Evolutionary conservation across 1,284 basidiomycete species (phyloP).

Genomic region (Sporisorium sorghi): DNA sequence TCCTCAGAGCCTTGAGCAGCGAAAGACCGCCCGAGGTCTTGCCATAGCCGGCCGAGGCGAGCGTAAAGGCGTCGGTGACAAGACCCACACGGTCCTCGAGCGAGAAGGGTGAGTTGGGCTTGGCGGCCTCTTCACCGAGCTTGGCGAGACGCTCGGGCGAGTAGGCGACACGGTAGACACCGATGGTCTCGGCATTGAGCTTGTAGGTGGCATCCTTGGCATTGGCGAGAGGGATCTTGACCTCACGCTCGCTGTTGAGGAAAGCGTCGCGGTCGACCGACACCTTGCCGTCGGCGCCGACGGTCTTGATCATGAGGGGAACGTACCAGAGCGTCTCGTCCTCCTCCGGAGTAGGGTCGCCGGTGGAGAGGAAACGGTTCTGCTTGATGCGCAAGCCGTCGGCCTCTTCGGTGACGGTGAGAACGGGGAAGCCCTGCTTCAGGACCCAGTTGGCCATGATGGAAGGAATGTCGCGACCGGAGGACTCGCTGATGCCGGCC

Average conservation of each 20-base stretch:
- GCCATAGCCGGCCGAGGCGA: slow-evolving; percentile 83
- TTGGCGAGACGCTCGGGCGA: slow-evolving; percentile 81
- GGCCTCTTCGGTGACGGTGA: slow-evolving; percentile 82
- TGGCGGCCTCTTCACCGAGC: slow-evolving; percentile 83
- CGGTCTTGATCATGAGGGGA: slow-evolving; percentile 81
- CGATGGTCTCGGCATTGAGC: slow-evolving; percentile 87
- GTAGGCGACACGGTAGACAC: slow-evolving; percentile 92
- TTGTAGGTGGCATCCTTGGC: slow-evolving; percentile 78
- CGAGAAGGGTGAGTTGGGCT: slow-evolving; percentile 77
- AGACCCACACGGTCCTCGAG: slow-evolving; percentile 88
- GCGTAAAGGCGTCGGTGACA: slow-evolving; percentile 81
- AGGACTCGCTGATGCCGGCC: slow-evolving; percentile 84
- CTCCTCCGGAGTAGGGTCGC: slow-evolving; percentile 77
- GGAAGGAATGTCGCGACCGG: slow-evolving; percentile 80
- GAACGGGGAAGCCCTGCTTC: slow-evolving; percentile 80
- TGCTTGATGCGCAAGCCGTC: slow-evolving; percentile 76
- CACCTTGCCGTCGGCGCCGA: slow-evolving; percentile 75
- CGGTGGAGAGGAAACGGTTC: slow-evolving; percentile 91
- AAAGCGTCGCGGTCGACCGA: slow-evolving; percentile 77
- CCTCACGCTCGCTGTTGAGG: slow-evolving; percentile 78
- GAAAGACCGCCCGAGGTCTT: slow-evolving; percentile 82
- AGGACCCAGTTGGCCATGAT: slow-evolving; percentile 94
- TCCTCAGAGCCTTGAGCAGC: slow-evolving; percentile 77
- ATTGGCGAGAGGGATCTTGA: slow-evolving; percentile 75
- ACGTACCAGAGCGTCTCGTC: slow-evolving; percentile 91